Evolutionary conservation across 305 asterid genomes (phyloP), one percentile per base, ranked within the genome.

Genomic region (Ajuga reptans): DNA sequence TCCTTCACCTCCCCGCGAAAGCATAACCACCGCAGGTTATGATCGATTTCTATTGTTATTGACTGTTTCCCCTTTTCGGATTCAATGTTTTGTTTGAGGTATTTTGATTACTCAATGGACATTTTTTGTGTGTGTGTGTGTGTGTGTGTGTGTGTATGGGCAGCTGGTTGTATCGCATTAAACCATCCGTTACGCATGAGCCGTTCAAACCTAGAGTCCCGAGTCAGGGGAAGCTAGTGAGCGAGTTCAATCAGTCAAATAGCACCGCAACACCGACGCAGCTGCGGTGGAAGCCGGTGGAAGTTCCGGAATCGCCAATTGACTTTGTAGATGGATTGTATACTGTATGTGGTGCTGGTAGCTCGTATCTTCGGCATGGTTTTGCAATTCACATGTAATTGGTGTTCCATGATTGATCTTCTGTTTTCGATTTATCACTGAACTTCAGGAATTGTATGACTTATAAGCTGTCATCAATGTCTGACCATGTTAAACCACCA

Each of bases 311-410:
- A 56, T 52, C 80, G 14, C 94, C 90, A 1, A 83, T 86, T 0
- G 95, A 93, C 84, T 93, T 92, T 68, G 43, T 92, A 43, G 95
- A 92, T 29, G 98, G 98, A 2, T 75, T 93, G 79, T 90, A 74
- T 66, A 93, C 98, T 17, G 89, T 93, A 3, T 93, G 98, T 34
- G 98, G 97, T 60, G 96, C 98, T 51, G 98, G 98, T 68, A 90
- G 97, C 83, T 93, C 98, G 11, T 90, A 83, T 78, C 90, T 93
- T 43, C 96, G 98, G 1, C 92, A 93, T 74, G 98, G 97, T 73
- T 93, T 79, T 72, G 97, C 98, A 11, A 86, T 93, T 82, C 98
- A 93, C 91, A 90, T 88, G 97, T 92, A 91, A 80, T 72, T 78
- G 72, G 53, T 67, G 52, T 72, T 82, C 61, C 66, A 5, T 72